These are phyloP conservation scores for Neonectria sp. DNA, from an alignment of 2,329 filamentous ascomycete species.

Conservation along the genomic window DNA sequence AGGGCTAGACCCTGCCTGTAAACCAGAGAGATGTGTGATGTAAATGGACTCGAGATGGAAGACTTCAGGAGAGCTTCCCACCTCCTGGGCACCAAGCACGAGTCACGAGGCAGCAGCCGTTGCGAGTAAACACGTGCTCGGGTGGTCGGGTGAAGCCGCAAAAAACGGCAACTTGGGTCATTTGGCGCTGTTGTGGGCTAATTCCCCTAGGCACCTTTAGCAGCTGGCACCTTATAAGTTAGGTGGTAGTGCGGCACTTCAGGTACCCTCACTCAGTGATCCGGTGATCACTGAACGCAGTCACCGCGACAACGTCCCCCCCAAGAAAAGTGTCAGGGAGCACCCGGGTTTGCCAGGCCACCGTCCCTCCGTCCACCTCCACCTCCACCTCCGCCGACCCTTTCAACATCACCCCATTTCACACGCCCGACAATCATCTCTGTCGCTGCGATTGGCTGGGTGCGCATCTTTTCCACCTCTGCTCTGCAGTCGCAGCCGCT, in stretches of 20 bases:
- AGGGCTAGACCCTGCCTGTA: slow-evolving; percentile 11
- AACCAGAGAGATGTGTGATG: not conserved
- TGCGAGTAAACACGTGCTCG: not conserved
- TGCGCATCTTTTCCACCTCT: slow-evolving; percentile 29
- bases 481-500: slow-evolving; percentile 32
- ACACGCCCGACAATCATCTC: slow-evolving; percentile 43
- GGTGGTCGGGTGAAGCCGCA: slow-evolving; percentile 20
- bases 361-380: not conserved
- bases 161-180: not conserved
- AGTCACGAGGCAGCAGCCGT: slow-evolving; percentile 2
- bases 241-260: not conserved
- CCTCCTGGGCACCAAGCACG: not conserved
- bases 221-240: not conserved
- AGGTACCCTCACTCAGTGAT: not conserved
- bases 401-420: slow-evolving; percentile 47
- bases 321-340: slow-evolving; percentile 27
- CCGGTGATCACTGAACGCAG: slow-evolving; percentile 17
- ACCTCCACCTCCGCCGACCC: slow-evolving; percentile 26
- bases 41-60: not conserved
- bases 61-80: not conserved
- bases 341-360: slow-evolving; percentile 20
- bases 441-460: slow-evolving; percentile 46
- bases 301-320: slow-evolving; percentile 40
- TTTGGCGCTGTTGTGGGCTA: slow-evolving; percentile 13
- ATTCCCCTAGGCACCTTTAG: not conserved